These are phyloP conservation scores for Fomitopsis betulina DNA, from an alignment of 1,284 basidiomycete species.

Conservation along the genomic window DNA sequence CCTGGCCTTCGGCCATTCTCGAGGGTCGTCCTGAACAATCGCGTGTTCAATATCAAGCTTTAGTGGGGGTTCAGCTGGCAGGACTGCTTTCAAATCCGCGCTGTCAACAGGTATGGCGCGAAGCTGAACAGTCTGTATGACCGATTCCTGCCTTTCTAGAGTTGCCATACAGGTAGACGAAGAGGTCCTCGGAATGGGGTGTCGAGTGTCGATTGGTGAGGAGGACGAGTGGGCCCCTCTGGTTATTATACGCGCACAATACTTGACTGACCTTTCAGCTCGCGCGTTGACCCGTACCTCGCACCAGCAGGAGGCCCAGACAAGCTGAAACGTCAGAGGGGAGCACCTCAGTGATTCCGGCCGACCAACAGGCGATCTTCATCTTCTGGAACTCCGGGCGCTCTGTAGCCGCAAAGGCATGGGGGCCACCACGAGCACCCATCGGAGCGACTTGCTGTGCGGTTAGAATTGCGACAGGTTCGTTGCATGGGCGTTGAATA, in stretches of 20 bases:
- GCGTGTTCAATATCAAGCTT: slow-evolving; percentile 58
- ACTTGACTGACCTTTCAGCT: not conserved
- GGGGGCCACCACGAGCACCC: not conserved
- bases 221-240: not conserved
- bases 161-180: not conserved
- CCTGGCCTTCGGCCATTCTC: slow-evolving; percentile 61
- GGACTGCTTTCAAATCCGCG: slow-evolving; percentile 1
- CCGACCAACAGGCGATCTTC: not conserved
- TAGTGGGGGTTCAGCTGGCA: not conserved
- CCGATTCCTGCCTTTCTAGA: not conserved
- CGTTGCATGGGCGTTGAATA: not conserved
- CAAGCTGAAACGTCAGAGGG: not conserved
- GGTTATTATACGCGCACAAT: not conserved
- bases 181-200: not conserved
- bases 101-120: not conserved
- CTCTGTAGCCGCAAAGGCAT: not conserved
- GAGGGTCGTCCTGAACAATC: slow-evolving; percentile 72
- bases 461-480: not conserved
- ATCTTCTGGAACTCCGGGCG: not conserved
- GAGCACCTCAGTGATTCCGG: not conserved
- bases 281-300: not conserved
- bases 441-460: not conserved
- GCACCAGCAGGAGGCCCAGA: not conserved
- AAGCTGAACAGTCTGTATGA: not conserved
- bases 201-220: not conserved